These are phyloP conservation scores for Oryza brachyantha DNA, from an alignment of 176 grass and related monocot genomes.

Conservation along the genomic window DNA sequence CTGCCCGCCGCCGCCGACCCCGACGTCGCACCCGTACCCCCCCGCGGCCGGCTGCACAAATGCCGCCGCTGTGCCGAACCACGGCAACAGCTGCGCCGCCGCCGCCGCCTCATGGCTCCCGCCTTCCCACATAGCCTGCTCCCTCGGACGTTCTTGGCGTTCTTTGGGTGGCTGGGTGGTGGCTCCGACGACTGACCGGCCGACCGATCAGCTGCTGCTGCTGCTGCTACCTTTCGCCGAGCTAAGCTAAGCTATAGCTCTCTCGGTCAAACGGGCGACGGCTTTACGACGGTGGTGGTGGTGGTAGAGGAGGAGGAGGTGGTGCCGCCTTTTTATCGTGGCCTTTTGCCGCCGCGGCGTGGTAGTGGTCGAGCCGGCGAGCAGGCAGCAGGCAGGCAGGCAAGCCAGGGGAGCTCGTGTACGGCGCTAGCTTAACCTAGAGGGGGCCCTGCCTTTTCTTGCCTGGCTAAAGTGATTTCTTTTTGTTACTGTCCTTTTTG, in stretches of 20 bases:
- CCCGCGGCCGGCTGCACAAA: slow-evolving; percentile 30
- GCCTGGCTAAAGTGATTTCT: slow-evolving; percentile 18
- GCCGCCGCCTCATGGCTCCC: slow-evolving; percentile 50
- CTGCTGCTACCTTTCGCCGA: not conserved
- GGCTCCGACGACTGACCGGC: not conserved
- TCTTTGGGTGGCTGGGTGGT: not conserved
- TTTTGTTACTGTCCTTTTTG: slow-evolving; percentile 12
- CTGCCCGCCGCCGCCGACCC: not conserved
- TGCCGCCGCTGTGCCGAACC: slow-evolving; percentile 35
- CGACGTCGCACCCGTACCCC: slow-evolving; percentile 33
- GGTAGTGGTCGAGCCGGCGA: slow-evolving; percentile 49
- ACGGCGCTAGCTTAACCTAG: slow-evolving; percentile 32
- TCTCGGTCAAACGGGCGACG: slow-evolving; percentile 61
- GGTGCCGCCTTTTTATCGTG: slow-evolving; percentile 53
- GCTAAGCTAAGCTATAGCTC: not conserved
- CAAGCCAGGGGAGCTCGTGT: slow-evolving; percentile 47
- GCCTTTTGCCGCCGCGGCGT: slow-evolving; percentile 37
- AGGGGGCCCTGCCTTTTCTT: slow-evolving; percentile 12
- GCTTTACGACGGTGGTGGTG: not conserved
- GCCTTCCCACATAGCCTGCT: slow-evolving; percentile 61
- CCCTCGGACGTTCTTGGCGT: not conserved
- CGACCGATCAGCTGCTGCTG: not conserved
- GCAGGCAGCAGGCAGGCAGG: not conserved
- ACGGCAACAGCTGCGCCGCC: slow-evolving; percentile 41
- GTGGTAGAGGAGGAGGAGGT: not conserved